Evolutionary conservation across 2,329 filamentous ascomycete species (phyloP).

Genomic region (Phialophora macrospora): DNA sequence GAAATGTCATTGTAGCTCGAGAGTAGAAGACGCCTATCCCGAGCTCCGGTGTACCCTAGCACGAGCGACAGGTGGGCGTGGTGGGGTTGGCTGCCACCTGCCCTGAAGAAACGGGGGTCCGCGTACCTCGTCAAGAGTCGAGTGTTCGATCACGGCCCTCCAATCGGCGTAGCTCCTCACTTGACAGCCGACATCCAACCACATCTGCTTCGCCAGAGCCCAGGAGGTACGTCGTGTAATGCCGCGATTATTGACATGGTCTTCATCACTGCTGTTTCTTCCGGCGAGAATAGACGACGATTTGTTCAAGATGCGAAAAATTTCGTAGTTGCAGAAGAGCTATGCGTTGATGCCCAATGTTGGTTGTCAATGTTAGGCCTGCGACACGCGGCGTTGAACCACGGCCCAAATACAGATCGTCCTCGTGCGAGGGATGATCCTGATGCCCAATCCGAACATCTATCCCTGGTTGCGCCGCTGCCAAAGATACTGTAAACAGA

Average conservation of each 20-base stretch:
- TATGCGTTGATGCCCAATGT: constrained; percentile 24
- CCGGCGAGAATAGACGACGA: not conserved
- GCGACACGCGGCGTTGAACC: not conserved
- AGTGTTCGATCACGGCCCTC: not conserved
- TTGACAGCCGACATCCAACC: not conserved
- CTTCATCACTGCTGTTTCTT: not conserved
- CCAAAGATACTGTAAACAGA: constrained; percentile 14
- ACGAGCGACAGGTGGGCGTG: not conserved
- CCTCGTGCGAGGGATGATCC: constrained; percentile 26
- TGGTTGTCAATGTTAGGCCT: not conserved
- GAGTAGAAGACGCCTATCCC: constrained; percentile 18
- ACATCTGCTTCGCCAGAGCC: not conserved
- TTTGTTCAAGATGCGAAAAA: not conserved
- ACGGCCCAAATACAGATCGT: constrained; percentile 18
- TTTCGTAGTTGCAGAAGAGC: constrained; percentile 5
- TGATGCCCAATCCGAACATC: constrained; percentile 31
- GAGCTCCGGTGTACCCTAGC: constrained; percentile 21
- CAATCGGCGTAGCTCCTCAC: not conserved
- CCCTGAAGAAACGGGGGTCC: not conserved
- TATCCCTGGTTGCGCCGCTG: constrained; percentile 18
- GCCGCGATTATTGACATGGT: not conserved
- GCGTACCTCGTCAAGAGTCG: not conserved
- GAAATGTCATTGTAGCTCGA: constrained; percentile 2
- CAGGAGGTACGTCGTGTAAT: not conserved
- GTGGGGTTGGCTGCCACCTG: not conserved